Conservation (phyloP, 2,329 filamentous ascomycete genomes). For the Exophiala spinifera region DNA sequence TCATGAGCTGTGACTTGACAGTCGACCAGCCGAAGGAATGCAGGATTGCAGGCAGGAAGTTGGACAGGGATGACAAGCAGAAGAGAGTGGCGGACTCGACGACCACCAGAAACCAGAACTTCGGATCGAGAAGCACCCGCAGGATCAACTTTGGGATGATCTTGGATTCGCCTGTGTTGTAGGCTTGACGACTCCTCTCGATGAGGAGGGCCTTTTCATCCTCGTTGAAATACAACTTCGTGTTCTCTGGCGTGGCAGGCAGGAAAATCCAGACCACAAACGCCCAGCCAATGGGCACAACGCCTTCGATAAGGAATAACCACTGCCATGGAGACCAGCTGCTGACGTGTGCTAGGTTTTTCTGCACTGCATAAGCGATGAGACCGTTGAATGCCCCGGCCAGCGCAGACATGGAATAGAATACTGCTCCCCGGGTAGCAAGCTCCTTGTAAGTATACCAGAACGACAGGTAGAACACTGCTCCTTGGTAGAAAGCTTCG, state of each 20-base stretch:
- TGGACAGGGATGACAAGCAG: slow-evolving; percentile 10
- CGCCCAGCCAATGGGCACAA: slow-evolving; percentile 11
- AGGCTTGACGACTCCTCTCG: slow-evolving; percentile 6
- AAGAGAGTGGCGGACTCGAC: slow-evolving; percentile 15
- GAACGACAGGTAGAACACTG: slow-evolving; percentile 9
- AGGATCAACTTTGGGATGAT: slow-evolving; percentile 12
- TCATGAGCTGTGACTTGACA: slow-evolving; percentile 20
- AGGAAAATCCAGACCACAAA: slow-evolving; percentile 11
- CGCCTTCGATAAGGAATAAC: slow-evolving; percentile 50
- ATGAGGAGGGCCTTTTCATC: slow-evolving; percentile 15
- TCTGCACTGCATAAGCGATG: slow-evolving; percentile 49
- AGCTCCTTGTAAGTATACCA: slow-evolving; percentile 12
- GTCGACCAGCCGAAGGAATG: slow-evolving; percentile 14
- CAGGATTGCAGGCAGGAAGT: slow-evolving; percentile 21
- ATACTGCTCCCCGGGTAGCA: slow-evolving; percentile 40
- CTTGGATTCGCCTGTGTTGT: slow-evolving; percentile 19
- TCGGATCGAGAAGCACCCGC: slow-evolving; percentile 12
- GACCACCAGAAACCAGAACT: slow-evolving; percentile 19
- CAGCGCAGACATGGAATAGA: slow-evolving; percentile 46
- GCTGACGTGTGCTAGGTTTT: slow-evolving; percentile 49
- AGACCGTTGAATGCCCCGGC: slow-evolving; percentile 54
- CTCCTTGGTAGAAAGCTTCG: slow-evolving; percentile 9
- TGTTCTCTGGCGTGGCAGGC: slow-evolving; percentile 9
- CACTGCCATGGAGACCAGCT: slow-evolving; percentile 44
- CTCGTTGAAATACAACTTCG: slow-evolving; percentile 7